These are phyloP conservation scores for Neoscytalidium dimidiatum DNA, from an alignment of 2,329 filamentous ascomycete genomes.

Conservation along the genomic window DNA sequence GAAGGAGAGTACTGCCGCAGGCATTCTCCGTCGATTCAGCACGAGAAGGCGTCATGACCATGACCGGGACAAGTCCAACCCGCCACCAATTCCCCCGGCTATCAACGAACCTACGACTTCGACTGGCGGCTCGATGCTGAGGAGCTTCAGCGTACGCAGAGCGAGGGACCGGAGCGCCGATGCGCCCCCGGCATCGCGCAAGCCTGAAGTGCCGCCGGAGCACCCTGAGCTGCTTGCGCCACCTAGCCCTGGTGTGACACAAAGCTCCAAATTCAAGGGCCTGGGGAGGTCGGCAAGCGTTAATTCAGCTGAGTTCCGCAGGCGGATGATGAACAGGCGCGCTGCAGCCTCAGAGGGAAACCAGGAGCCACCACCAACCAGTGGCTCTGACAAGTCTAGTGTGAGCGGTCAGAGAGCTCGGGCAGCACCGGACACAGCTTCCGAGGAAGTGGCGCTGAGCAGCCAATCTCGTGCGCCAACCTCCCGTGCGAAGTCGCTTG, in stretches of 20 bases:
- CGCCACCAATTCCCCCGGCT: conserved; percentile 74
- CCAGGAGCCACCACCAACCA: conserved; percentile 64
- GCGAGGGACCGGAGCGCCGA: conserved; percentile 56
- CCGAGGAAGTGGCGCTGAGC: conserved; percentile 48
- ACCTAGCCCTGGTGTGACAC: conserved; percentile 62
- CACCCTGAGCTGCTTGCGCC: conserved; percentile 74
- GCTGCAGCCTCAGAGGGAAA: conserved; percentile 43
- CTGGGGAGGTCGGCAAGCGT: conserved; percentile 89
- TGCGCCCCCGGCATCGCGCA: conserved; percentile 48
- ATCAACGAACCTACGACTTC: conserved; percentile 76
- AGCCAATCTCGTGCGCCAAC: conserved; percentile 31
- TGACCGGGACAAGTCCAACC: conserved; percentile 56
- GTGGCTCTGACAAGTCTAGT: conserved; percentile 76
- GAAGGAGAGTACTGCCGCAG: conserved; percentile 85
- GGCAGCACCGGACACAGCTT: conserved; percentile 51
- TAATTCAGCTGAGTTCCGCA: conserved; percentile 79
- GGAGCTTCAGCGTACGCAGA: conserved; percentile 84
- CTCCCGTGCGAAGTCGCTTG: conserved; percentile 77
- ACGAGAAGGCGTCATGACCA: conserved; percentile 73
- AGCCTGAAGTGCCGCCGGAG: conserved; percentile 61
- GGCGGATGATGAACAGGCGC: conserved; percentile 61
- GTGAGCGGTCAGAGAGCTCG: conserved; percentile 47
- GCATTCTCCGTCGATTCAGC: conserved; percentile 85
- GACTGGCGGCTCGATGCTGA: conserved; percentile 59
- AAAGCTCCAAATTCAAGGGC: conserved; percentile 63